Percentiles rank a stretch among this genome's conserved stretches.
Evolutionary conservation across 495 filamentous ascomycete species (phyloP).

Genomic region (Penicillium soppii): DNA sequence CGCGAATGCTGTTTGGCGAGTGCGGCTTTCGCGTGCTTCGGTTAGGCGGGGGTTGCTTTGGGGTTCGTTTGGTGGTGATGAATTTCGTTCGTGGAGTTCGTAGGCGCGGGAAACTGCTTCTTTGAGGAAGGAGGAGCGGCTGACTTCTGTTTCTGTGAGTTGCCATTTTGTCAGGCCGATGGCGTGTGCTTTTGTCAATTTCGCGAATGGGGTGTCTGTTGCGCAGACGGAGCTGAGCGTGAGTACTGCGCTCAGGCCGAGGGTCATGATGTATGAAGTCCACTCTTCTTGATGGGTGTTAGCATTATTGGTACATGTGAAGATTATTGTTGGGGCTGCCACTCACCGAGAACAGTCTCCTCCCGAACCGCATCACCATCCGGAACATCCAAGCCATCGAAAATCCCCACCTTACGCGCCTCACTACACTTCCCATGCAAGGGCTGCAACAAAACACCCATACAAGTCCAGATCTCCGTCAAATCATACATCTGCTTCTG

Average conservation of each 20-base stretch:
- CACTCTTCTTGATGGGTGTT: constrained; percentile 66
- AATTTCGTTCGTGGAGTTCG: constrained; percentile 44
- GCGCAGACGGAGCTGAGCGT: constrained; percentile 49
- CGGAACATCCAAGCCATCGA: constrained; percentile 45
- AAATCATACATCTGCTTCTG: constrained; percentile 62
- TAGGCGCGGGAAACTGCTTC: constrained; percentile 62
- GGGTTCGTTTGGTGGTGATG: constrained; percentile 6
- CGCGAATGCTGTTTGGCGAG: constrained; percentile 38
- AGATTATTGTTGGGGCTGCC: background rate
- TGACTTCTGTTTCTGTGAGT: constrained; percentile 39
- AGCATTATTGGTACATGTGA: constrained; percentile 33
- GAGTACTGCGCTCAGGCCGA: constrained; percentile 57
- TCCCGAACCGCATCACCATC: constrained; percentile 52
- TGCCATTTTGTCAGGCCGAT: constrained; percentile 60
- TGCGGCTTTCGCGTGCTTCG: constrained; percentile 22
- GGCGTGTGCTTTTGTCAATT: constrained; percentile 51
- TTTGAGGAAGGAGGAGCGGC: constrained; percentile 61
- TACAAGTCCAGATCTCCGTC: constrained; percentile 66
- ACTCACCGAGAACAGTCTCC: constrained; percentile 54
- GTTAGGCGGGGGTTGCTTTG: constrained; percentile 5
- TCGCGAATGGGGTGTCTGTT: constrained; percentile 41
- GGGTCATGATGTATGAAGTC: constrained; percentile 59
- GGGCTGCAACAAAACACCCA: constrained; percentile 56
- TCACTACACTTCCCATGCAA: constrained; percentile 56
- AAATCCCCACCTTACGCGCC: constrained; percentile 58